Percentiles rank a stretch among this genome's conserved stretches.
These are phyloP conservation scores for Phylloporus sp. DNA, from an alignment of 1,284 basidiomycete species.

Conservation along the genomic window DNA sequence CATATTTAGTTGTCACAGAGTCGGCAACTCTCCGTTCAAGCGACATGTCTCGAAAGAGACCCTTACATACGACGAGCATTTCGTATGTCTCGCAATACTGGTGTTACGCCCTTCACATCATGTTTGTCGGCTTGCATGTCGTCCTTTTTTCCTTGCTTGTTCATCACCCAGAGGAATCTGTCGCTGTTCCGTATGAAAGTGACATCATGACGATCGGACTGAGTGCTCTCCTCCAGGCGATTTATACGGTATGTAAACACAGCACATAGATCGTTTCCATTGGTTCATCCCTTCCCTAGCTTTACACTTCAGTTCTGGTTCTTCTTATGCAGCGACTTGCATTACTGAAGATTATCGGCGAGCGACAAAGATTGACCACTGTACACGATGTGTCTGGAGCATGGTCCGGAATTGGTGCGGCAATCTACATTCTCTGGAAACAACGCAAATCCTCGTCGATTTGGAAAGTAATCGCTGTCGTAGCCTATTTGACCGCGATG, in stretches of 20 bases:
- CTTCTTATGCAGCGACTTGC: neutral
- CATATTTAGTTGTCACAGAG: neutral
- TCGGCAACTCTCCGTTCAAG: neutral
- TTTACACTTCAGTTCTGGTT: neutral
- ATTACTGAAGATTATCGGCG: slow-evolving; percentile 4
- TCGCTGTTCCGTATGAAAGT: neutral
- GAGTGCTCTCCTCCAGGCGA: neutral
- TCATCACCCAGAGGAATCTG: neutral
- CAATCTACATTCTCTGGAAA: slow-evolving; percentile 22
- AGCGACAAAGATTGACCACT: neutral
- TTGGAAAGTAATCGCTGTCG: neutral
- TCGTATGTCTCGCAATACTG: neutral
- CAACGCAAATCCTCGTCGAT: slow-evolving; percentile 19
- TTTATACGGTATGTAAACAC: neutral
- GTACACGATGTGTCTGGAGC: neutral
- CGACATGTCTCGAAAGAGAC: too few species aligned
- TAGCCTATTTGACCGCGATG: slow-evolving; percentile 20
- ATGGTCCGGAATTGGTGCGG: slow-evolving; percentile 24
- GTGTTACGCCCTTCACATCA: neutral
- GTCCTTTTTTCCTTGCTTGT: neutral
- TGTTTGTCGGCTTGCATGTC: neutral
- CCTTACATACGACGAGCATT: neutral
- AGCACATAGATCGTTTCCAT: too few species aligned
- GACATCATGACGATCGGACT: neutral
- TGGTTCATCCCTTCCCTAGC: neutral